Conservation (phyloP, 768 basidiomycete species). For the Mycena crocata region DNA sequence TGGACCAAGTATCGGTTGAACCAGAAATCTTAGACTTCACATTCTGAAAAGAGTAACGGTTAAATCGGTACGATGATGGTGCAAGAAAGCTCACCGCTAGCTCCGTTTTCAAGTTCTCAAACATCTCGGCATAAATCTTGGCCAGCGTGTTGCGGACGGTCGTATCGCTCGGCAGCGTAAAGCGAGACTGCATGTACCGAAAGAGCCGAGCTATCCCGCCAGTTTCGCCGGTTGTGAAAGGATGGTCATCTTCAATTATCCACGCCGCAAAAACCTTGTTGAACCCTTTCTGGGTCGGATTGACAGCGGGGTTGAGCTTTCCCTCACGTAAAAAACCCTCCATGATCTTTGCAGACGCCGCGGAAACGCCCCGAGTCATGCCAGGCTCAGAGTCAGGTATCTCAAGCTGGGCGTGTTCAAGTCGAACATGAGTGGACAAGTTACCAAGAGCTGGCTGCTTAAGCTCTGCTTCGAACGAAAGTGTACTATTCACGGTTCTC, state of each 20-base stretch:
- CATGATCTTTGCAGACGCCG: conserved; percentile 39
- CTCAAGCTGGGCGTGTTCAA: conserved; percentile 14
- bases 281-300: conserved; percentile 42
- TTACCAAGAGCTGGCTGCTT: conserved; percentile 39
- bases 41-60: conserved; percentile 13
- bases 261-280: conserved; percentile 44
- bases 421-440: conserved; percentile 40
- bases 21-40: conserved; percentile 40
- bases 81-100: conserved; percentile 15
- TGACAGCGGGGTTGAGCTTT: conserved; percentile 43
- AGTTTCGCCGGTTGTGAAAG: conserved; percentile 44
- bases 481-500: conserved; percentile 8
- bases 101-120: conserved; percentile 33
- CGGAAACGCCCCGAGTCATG: not conserved
- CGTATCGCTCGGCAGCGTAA: conserved; percentile 37
- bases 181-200: not conserved
- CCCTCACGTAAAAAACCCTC: conserved; percentile 44
- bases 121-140: conserved; percentile 22
- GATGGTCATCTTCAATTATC: conserved; percentile 46
- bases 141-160: conserved; percentile 40
- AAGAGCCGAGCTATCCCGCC: conserved; percentile 3
- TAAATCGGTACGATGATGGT: not conserved
- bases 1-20: conserved; percentile 46
- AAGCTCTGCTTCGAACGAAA: conserved; percentile 36
- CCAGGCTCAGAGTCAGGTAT: not conserved